phyloP scores from a whole-genome alignment of 768 basidiomycete species.

The Leccinum boreale region DNA sequence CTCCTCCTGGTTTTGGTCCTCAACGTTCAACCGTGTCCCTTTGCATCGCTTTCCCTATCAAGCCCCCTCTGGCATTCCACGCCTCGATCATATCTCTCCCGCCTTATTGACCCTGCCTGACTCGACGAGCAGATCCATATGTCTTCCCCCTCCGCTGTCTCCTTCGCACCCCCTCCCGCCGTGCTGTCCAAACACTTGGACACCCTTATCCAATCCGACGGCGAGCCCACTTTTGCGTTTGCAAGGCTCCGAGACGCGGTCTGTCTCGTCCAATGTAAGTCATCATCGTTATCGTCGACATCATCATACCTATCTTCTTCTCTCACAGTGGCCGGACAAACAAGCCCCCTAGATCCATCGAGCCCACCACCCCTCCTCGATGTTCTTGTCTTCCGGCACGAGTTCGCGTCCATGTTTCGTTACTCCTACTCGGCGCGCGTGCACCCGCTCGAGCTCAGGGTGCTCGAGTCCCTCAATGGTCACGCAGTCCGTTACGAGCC shows the following conservation, averaged over 20 bases:
- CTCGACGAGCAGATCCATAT: neutral
- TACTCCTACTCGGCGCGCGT: constrained; percentile 47
- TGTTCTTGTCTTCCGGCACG: constrained; percentile 39
- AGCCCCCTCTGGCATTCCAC: neutral
- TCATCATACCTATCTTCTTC: neutral
- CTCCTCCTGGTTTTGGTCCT: neutral
- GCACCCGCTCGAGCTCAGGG: constrained; percentile 36
- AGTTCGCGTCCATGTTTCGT: constrained; percentile 64
- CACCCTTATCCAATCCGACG: neutral
- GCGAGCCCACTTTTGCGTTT: constrained; percentile 36
- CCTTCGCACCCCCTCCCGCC: constrained; percentile 22
- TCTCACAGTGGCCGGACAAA: constrained; percentile 15
- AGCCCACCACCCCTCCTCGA: constrained; percentile 18
- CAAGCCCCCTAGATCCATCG: constrained; percentile 10
- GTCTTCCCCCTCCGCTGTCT: constrained; percentile 11
- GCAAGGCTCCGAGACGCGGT: constrained; percentile 25
- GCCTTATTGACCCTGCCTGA: neutral
- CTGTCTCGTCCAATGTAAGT: constrained; percentile 31
- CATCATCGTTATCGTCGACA: neutral
- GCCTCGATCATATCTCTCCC: neutral
- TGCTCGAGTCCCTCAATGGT: constrained; percentile 51
- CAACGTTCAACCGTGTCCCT: neutral
- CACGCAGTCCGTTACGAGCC: constrained; percentile 51
- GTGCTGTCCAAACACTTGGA: constrained; percentile 14
- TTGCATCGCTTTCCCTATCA: neutral